Evolutionary conservation across 1,284 basidiomycete species (phyloP).

Genomic region (Irpex sp.): DNA sequence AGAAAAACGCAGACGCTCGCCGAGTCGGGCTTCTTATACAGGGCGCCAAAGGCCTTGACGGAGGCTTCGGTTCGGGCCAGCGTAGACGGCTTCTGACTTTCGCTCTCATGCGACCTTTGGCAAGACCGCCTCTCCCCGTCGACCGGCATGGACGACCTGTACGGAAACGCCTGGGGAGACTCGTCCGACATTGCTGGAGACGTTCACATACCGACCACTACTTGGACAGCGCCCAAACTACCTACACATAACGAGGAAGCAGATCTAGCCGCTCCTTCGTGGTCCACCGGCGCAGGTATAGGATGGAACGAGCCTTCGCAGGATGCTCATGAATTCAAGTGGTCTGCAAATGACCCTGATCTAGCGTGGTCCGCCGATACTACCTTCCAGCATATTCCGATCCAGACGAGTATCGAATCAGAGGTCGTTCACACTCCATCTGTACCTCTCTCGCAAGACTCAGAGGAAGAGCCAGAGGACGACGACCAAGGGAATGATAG

Average conservation of each 20-base stretch:
- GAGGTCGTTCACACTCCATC: conserved; percentile 14
- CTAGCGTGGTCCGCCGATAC: conserved; percentile 23
- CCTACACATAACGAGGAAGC: conserved; percentile 37
- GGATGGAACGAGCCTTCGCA: conserved; percentile 46
- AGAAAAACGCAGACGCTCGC: background rate
- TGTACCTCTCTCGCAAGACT: conserved; percentile 4
- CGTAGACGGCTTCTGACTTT: background rate
- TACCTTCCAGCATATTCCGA: conserved; percentile 35
- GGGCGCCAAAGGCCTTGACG: background rate
- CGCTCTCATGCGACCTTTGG: background rate
- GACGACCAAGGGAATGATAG: background rate
- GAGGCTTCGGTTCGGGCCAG: background rate
- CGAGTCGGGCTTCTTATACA: background rate
- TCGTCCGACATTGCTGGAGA: conserved; percentile 27
- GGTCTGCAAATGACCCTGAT: conserved; percentile 25
- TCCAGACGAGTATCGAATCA: conserved; percentile 18
- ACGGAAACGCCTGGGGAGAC: conserved; percentile 63
- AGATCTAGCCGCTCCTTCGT: conserved; percentile 50
- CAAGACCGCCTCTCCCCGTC: background rate
- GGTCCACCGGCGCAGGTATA: conserved; percentile 42
- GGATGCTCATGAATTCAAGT: conserved; percentile 25
- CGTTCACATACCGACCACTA: conserved; percentile 14
- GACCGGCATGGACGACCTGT: conserved; percentile 58
- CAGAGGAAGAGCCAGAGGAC: conserved; percentile 4
- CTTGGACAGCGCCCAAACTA: conserved; percentile 21